Percentiles rank a stretch among this genome's conserved stretches.
Conservation (phyloP, 2,329 filamentous ascomycete genomes). For the Chaetomium sp. region DNA sequence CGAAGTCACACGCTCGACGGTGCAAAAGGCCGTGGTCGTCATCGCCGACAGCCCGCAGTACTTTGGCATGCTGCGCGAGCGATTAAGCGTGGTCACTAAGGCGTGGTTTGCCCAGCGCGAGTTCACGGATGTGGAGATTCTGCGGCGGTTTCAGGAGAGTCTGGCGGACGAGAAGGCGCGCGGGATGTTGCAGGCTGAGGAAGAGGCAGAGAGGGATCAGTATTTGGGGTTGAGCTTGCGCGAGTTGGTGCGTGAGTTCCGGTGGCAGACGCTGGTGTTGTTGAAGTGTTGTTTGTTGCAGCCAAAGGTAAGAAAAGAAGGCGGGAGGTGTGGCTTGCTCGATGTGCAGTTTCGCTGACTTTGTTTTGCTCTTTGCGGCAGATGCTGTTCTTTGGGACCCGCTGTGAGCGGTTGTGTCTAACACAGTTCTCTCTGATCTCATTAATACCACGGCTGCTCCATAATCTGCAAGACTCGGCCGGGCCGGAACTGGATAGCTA, state of each 20-base stretch:
- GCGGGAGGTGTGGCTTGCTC: neutral
- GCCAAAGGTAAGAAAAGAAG: conserved; percentile 63
- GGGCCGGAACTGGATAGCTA: conserved; percentile 87
- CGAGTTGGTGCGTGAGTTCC: conserved; percentile 90
- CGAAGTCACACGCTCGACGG: conserved; percentile 93
- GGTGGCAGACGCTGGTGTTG: conserved; percentile 86
- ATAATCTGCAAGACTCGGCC: conserved; percentile 88
- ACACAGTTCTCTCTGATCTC: conserved; percentile 96
- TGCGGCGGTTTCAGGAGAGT: conserved; percentile 86
- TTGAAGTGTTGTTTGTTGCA: conserved; percentile 92
- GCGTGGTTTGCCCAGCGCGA: conserved; percentile 96
- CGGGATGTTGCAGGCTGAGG: conserved; percentile 54
- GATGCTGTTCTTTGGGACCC: conserved; percentile 99
- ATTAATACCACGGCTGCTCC: conserved; percentile 85
- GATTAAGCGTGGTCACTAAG: conserved; percentile 81
- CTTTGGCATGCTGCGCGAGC: conserved; percentile 85
- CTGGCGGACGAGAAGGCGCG: conserved; percentile 60
- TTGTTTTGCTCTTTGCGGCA: conserved; percentile 31
- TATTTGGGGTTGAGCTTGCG: conserved; percentile 84
- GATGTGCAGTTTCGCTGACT: neutral
- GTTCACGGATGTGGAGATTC: conserved; percentile 85
- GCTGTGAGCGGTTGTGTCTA: conserved; percentile 94
- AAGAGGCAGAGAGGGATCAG: conserved; percentile 61
- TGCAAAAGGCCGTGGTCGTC: conserved; percentile 96
- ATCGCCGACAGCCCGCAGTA: conserved; percentile 85